Evolutionary conservation across 306 rosid species (phyloP), one percentile per base, ranked within the genome.

Genomic region (Trichosanthes truncata): DNA sequence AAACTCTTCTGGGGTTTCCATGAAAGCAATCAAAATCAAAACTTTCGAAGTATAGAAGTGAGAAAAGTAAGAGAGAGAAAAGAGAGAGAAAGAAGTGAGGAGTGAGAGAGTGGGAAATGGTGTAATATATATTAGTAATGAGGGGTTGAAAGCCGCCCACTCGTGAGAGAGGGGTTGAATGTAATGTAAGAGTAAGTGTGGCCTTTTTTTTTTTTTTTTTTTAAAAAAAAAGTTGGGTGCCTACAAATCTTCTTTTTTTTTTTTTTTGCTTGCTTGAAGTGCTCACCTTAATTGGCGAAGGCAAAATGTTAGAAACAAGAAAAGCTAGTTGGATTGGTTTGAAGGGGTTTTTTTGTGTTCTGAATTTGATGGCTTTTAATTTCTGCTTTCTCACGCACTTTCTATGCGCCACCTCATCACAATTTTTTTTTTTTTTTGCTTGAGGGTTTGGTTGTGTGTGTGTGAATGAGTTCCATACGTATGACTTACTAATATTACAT

Each of bases 161-260:
- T 45, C 73, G 80, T 78, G 74, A 78, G 38, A 20, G 11, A 17
- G 46, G 5, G 13, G 43, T 53, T 48, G 45, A 33, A 74, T 26
- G 63, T 25, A 57, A 21, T 56, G 62, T 10, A 56, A 56, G 2
- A 10, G 46, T 63, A 65, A 17, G 21, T 13, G 9, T 57, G 23
- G 83, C 85, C 87, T 85, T 87, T 88, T 78, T 83, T 87, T 86
- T 86, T 89, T 81, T 87, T 83, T 84, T 84, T 86, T 85, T 88
- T 85, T 88, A n/a, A n/a, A n/a, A n/a, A n/a, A n/a, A n/a, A n/a
- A 85, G 85, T 91, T 87, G 82, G 86, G 89, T 90, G 87, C 86
- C 72, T 83, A 89, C 5, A 67, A 40, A 33, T 7, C 18, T 21
- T 74, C 9, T 87, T 88, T 76, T 83, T 88, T 84, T 87, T 89